phyloP scores from a whole-genome alignment of 805 yeast species.

The Tetrapisispora namnaoensis region DNA sequence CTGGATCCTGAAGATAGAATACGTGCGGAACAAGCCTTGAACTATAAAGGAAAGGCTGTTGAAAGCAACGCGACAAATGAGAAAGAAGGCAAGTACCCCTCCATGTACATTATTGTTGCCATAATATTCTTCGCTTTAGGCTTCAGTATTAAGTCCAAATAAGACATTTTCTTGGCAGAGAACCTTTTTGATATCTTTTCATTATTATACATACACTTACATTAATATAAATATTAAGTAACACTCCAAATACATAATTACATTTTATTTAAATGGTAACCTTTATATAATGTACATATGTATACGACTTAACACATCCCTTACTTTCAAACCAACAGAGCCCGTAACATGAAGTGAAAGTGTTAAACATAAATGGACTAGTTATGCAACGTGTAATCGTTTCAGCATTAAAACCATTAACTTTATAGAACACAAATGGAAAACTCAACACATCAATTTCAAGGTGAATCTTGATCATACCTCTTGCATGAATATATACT shows the following conservation, averaged over 20 bases:
- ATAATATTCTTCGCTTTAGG: conserved; percentile 26
- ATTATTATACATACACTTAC: background rate
- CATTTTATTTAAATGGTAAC: too few relatives aligned
- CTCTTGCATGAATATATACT: background rate
- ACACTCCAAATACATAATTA: background rate
- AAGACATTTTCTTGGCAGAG: background rate
- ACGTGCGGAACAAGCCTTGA: conserved; percentile 31
- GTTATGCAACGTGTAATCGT: too few relatives aligned
- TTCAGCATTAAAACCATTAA: too few relatives aligned
- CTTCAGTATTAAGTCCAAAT: conserved; percentile 21
- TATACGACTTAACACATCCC: background rate
- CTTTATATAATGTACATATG: background rate
- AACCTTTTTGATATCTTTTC: background rate
- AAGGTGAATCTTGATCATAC: background rate
- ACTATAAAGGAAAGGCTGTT: background rate
- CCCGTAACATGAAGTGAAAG: too few relatives aligned
- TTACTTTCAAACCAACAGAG: too few relatives aligned
- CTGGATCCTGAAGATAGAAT: conserved; percentile 65
- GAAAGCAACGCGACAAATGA: background rate
- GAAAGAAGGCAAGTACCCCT: conserved; percentile 7
- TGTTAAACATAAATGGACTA: too few relatives aligned
- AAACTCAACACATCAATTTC: background rate
- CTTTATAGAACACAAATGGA: too few relatives aligned
- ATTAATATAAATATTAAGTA: background rate
- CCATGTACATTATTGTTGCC: conserved; percentile 28